Conservation (phyloP, 1,139 yeast species). For the Saccharomyces uvarum region DNA sequence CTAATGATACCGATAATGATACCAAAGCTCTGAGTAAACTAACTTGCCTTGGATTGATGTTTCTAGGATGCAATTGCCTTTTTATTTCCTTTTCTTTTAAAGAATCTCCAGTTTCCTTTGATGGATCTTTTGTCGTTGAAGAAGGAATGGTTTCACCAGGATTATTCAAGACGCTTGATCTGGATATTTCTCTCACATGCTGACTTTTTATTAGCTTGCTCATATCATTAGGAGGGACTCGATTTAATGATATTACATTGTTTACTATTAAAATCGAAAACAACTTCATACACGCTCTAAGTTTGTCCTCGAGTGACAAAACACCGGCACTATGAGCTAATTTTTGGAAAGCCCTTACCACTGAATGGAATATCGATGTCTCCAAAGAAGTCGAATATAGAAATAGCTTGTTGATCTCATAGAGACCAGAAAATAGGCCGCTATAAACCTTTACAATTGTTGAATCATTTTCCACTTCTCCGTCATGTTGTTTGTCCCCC, state of each 20-base stretch:
- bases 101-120: constrained; percentile 35
- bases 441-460: constrained; percentile 6
- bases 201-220: neutral
- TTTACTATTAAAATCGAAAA: constrained; percentile 50
- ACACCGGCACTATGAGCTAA: constrained; percentile 77
- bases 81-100: neutral
- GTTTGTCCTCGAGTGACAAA: constrained; percentile 45
- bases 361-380: constrained; percentile 53
- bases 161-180: constrained; percentile 27
- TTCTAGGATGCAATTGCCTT: constrained; percentile 15
- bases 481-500: constrained; percentile 21
- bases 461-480: constrained; percentile 36
- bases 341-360: constrained; percentile 68
- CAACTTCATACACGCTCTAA: constrained; percentile 54
- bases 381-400: constrained; percentile 58
- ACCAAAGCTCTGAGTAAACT: constrained; percentile 72
- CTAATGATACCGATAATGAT: constrained; percentile 70
- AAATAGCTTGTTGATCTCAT: constrained; percentile 43
- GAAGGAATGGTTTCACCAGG: constrained; percentile 40
- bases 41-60: constrained; percentile 44
- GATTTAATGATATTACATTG: constrained; percentile 30
- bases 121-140: constrained; percentile 46
- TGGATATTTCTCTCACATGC: constrained; percentile 19
- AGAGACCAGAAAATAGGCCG: constrained; percentile 39
- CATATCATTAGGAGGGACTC: neutral